A percentile compares a stretch with the other conserved stretches of the same genome.
Evolutionary conservation across 768 basidiomycete genomes (phyloP).

Genomic region (Gloeophyllum trabeum): DNA sequence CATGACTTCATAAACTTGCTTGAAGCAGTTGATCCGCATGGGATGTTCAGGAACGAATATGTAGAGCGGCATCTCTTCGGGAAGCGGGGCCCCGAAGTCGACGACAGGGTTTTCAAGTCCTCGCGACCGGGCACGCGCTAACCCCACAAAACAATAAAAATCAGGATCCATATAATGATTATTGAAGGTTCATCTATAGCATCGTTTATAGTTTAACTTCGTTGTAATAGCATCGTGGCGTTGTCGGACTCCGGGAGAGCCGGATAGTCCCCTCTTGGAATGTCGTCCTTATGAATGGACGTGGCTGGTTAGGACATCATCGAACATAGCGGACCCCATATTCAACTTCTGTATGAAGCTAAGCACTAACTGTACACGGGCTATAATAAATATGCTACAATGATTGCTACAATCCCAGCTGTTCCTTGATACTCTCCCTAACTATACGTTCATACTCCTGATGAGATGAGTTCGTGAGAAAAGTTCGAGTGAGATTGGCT

Average conservation of each 20-base stretch:
- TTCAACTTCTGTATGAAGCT: too few relatives aligned
- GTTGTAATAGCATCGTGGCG: background rate
- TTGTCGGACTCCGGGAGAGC: background rate
- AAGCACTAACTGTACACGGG: too few relatives aligned
- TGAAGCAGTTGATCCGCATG: conserved; percentile 57
- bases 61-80: conserved; percentile 82
- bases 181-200: too few relatives aligned
- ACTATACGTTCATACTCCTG: conserved; percentile 87
- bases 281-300: too few relatives aligned
- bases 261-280: too few relatives aligned
- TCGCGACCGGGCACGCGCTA: too few relatives aligned
- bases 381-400: background rate
- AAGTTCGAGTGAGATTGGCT: background rate
- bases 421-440: conserved; percentile 70
- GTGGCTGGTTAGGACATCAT: too few relatives aligned
- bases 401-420: conserved; percentile 56
- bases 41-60: conserved; percentile 83
- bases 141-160: too few relatives aligned
- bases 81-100: conserved; percentile 25
- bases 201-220: background rate
- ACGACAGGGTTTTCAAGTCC: conserved; percentile 35
- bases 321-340: too few relatives aligned
- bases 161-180: background rate
- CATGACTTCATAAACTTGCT: conserved; percentile 64
- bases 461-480: background rate